A percentile compares a stretch with the other conserved stretches of the same genome.
Conservation (phyloP, 2,329 filamentous ascomycete species). For the Phialophora macrospora region DNA sequence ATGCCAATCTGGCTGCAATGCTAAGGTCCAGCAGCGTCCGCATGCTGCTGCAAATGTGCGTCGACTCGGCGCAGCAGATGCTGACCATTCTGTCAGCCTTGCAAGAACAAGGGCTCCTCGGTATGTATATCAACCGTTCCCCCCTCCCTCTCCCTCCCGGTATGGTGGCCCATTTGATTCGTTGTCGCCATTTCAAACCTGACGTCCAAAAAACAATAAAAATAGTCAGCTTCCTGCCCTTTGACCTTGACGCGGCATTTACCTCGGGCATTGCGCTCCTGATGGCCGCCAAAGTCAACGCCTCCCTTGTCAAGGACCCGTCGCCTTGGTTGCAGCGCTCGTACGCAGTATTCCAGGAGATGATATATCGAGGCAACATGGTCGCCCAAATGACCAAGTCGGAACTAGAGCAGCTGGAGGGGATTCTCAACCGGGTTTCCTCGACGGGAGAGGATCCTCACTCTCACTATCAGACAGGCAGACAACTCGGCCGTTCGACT, state of each 20-base stretch:
- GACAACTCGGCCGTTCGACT: background rate
- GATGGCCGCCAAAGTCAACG: constrained; percentile 48
- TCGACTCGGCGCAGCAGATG: constrained; percentile 53
- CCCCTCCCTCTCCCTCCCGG: no score
- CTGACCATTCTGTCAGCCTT: constrained; percentile 52
- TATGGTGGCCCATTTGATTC: background rate
- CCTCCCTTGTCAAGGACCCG: constrained; percentile 45
- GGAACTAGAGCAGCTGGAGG: constrained; percentile 55
- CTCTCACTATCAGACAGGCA: background rate
- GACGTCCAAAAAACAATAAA: background rate
- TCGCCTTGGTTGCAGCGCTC: constrained; percentile 50
- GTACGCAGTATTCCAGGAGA: constrained; percentile 54
- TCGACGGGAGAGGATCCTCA: constrained; percentile 2
- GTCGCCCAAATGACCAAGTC: constrained; percentile 53
- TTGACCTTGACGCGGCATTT: constrained; percentile 54
- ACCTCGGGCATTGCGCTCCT: constrained; percentile 53
- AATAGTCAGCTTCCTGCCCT: constrained; percentile 56
- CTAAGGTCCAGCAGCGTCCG: constrained; percentile 47
- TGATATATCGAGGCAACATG: constrained; percentile 53
- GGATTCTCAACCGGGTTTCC: constrained; percentile 46
- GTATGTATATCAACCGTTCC: constrained; percentile 41
- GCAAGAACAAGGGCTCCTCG: constrained; percentile 54
- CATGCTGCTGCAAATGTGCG: constrained; percentile 49
- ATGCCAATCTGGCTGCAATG: constrained; percentile 41
- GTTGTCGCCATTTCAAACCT: constrained; percentile 46